Evolutionary conservation across 2,329 filamentous ascomycete species (phyloP), one percentile per base, ranked within the genome.

Genomic region (Rugonectria rugulosa): DNA sequence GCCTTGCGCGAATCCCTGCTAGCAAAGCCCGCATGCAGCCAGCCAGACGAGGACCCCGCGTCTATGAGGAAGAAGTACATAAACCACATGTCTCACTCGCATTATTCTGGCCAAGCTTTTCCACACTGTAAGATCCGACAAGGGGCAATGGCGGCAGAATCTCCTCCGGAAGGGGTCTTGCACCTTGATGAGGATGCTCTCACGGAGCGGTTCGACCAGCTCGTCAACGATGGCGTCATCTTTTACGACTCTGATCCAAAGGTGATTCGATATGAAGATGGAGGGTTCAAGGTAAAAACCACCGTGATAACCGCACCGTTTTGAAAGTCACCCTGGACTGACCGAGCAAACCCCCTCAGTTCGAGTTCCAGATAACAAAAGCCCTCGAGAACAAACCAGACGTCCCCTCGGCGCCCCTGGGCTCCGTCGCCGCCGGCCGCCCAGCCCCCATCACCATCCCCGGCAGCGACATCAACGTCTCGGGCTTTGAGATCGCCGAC

Each of bases 401-500:
- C 8, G 19, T 43, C 24, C 44, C 52, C n/a, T 38, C 56, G 14
- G 34, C 36, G 10, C 37, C 37, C 14, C 20, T 20, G 12, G 48
- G 40, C 23, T 17, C 41, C 4, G 41, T 49, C 27, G 23, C 19
- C 4, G 5, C 21, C 10, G 36, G 32, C 27, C 12, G 10, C 15
- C 41, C n/a, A 14, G 20, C 23, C 10, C 26, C 29, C 1, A 50
- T 48, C 9, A 40, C 52, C 21, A 55, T 43, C 23, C 40, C 70
- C 0, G 73, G 73, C 32, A 76, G 81, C 59, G 78, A 77, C 54
- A 77, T 76, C 50, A 71, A 71, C 38, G 71, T 77, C 40, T 64
- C 71, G 1, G 75, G 75, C n/a, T 73, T 77, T 37, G 73, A 78
- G 14, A 63, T 83, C 11, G 66, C 67, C 1, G 64, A 68, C 12